These are phyloP conservation scores for Aspergillus spinulosporus DNA, from an alignment of 2,329 filamentous ascomycete species.

Conservation along the genomic window DNA sequence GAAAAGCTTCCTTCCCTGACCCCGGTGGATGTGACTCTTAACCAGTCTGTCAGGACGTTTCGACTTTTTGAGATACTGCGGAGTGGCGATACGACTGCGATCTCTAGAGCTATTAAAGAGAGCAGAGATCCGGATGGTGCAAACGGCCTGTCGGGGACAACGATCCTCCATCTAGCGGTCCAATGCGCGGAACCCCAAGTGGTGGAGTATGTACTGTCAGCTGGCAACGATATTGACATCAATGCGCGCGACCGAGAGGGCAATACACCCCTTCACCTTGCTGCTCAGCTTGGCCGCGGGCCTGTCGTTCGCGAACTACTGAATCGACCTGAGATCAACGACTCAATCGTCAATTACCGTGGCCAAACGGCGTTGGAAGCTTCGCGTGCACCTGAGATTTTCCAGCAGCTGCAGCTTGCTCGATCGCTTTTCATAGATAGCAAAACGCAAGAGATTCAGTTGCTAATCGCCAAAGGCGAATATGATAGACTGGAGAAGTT, in stretches of 20 bases:
- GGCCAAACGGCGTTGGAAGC: slow-evolving; percentile 85
- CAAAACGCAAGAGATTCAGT: slow-evolving; percentile 81
- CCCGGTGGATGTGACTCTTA: slow-evolving; percentile 60
- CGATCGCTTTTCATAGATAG: slow-evolving; percentile 85
- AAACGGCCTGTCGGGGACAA: slow-evolving; percentile 65
- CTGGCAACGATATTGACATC: slow-evolving; percentile 71
- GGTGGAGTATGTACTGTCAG: slow-evolving; percentile 88
- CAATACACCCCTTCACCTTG: slow-evolving; percentile 89
- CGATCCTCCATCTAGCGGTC: slow-evolving; percentile 87
- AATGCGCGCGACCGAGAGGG: slow-evolving; percentile 91
- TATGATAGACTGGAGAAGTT: slow-evolving; percentile 77
- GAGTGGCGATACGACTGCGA: slow-evolving; percentile 85
- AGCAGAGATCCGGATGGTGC: slow-evolving; percentile 53
- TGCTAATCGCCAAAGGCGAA: slow-evolving; percentile 68
- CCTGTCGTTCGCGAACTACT: slow-evolving; percentile 81
- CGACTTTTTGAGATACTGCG: slow-evolving; percentile 89
- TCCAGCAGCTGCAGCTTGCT: slow-evolving; percentile 88
- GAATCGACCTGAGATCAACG: slow-evolving; percentile 80
- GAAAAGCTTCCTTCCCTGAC: slow-evolving; percentile 27
- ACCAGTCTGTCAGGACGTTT: slow-evolving; percentile 93
- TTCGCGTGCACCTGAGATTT: slow-evolving; percentile 89
- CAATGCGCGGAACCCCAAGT: slow-evolving; percentile 93
- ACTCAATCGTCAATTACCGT: slow-evolving; percentile 79
- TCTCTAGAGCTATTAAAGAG: slow-evolving; percentile 76
- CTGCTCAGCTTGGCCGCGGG: slow-evolving; percentile 76